Conservation (phyloP, 768 basidiomycete genomes). For the Boletus sp. region DNA sequence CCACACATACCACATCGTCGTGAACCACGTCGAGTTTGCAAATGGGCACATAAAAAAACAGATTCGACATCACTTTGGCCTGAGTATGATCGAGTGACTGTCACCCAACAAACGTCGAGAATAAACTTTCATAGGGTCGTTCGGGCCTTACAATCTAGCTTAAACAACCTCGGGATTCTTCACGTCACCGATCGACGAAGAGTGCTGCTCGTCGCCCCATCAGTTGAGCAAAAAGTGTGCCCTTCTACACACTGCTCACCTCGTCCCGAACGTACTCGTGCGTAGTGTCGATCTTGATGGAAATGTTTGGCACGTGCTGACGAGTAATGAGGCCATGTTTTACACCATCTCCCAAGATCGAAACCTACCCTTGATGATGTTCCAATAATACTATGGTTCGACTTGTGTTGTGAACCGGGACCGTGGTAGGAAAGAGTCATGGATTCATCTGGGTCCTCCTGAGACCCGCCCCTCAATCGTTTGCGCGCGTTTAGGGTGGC, state of each 20-base stretch:
- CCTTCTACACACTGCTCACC: slow-evolving; percentile 6
- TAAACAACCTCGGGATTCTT: slow-evolving; percentile 6
- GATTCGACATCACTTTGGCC: too few relatives aligned
- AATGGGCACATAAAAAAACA: too few relatives aligned
- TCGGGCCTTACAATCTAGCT: neutral
- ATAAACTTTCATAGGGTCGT: neutral
- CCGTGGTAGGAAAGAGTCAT: slow-evolving; percentile 12
- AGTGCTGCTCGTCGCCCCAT: neutral
- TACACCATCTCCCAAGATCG: too few relatives aligned
- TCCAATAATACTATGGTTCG: neutral
- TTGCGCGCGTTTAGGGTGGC: slow-evolving; percentile 55
- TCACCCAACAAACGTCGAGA: too few relatives aligned
- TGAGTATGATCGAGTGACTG: too few relatives aligned
- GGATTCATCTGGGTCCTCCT: neutral
- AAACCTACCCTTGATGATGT: slow-evolving; percentile 5
- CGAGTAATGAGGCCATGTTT: neutral
- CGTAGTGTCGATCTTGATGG: slow-evolving; percentile 62
- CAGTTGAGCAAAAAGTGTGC: neutral
- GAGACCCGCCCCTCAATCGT: slow-evolving; percentile 36
- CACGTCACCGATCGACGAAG: neutral
- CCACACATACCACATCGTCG: too few relatives aligned
- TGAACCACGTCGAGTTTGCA: too few relatives aligned
- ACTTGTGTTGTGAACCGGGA: slow-evolving; percentile 6
- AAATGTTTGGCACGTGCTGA: slow-evolving; percentile 39
- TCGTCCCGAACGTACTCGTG: slow-evolving; percentile 47